phyloP scores from a whole-genome alignment of 176 grass and related monocot species.

The Carex kokanica region DNA sequence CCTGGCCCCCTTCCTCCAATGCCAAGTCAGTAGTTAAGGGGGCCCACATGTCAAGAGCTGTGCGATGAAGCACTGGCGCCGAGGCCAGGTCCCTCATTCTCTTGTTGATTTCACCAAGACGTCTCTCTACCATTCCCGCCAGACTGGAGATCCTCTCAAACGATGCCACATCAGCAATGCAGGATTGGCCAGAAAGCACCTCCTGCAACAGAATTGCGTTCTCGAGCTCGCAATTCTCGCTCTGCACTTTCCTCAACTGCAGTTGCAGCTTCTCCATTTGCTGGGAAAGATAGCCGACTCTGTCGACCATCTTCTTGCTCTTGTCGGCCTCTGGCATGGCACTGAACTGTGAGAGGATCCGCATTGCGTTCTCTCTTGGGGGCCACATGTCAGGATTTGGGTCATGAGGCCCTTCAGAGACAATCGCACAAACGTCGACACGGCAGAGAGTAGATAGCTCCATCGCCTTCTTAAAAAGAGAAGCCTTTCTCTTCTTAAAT shows the following conservation, averaged over 20 bases:
- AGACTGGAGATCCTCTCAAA: not conserved
- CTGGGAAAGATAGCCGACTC: not conserved
- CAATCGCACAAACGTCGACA: not conserved
- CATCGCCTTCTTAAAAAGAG: slow-evolving; percentile 6
- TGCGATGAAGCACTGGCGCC: not conserved
- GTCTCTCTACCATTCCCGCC: not conserved
- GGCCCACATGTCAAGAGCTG: not conserved
- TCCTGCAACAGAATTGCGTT: not conserved
- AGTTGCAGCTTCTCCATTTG: not conserved
- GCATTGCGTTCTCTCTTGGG: not conserved
- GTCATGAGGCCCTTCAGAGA: not conserved
- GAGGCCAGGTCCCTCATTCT: not conserved
- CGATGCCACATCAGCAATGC: not conserved
- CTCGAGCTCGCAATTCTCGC: not conserved
- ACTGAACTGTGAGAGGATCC: not conserved
- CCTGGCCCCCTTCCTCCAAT: not conserved
- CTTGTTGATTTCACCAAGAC: not conserved
- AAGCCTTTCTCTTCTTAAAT: slow-evolving; percentile 14
- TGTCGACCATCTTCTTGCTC: not conserved
- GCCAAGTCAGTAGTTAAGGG: not conserved
- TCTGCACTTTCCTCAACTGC: slow-evolving; percentile 18
- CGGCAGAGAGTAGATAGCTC: slow-evolving; percentile 2
- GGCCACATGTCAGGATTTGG: not conserved
- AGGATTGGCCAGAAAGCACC: not conserved
- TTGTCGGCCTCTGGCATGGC: not conserved